Evolutionary conservation across 768 basidiomycete species (phyloP), one percentile per base, ranked within the genome.

Genomic region (Lactarius indigo): DNA sequence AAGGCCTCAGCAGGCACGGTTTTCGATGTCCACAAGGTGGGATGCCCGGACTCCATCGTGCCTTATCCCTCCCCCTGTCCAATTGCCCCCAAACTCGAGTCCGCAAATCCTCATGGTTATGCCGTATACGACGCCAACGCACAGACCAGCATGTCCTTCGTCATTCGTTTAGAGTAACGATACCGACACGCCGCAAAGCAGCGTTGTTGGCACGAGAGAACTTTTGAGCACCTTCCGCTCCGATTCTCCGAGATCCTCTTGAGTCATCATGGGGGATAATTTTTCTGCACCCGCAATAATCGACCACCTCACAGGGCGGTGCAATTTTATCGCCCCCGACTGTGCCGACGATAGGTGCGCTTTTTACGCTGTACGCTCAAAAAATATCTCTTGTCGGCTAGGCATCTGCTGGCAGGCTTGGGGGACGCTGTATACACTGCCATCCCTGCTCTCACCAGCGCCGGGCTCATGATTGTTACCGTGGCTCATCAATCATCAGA

Each of bases 281-380:
- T 56, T n/a, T 56, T 56, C 17, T 56, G 55, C 20, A 12, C 37
- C 20, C 42, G 15, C 10, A 5, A 15, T 5, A 23, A 17, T 37
- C 42, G 42, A 64, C 55, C 33, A 8, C 37, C 26, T 42, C 18
- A 37, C 35, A 13, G 55, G 13, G 5, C 35, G 57, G 59, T 42
- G 15, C 37, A 64, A 64, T 23, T 55, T 57, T 28, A n/a, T 59
- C 30, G 26, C 41, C 35, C 20, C 50, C n/a, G 39, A 61, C 15
- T 41, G 37, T n/a, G 60, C 65, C 59, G 55, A 63, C 18, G 5
- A 4, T 18, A n/a, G 54, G 47, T 35, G 66, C 61, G 66, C n/a
- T 20, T 9, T 67, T 67, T 67, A 67, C 62, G 66, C 66, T 30
- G 57, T 66, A 57, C 61, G 65, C 28, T 37, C 28, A 18, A 56